phyloP scores from a whole-genome alignment of 345 rosid species.

The Rhizophora apiculata region DNA sequence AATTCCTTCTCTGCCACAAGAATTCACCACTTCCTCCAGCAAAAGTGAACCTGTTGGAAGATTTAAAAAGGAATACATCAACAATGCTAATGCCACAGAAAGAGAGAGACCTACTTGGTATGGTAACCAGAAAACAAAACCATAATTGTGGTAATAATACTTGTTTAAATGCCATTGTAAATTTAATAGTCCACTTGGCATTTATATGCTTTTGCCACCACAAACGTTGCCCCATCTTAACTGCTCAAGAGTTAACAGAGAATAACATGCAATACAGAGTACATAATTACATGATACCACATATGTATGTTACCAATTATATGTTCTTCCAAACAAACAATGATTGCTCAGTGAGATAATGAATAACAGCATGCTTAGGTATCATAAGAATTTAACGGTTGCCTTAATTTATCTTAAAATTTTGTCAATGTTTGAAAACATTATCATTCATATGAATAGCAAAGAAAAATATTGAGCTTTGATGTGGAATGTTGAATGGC shows the following conservation, averaged over 20 bases:
- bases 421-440: neutral
- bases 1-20: slow-evolving; percentile 71
- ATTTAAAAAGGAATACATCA: slow-evolving; percentile 9
- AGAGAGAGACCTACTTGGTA: neutral
- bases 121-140: too few species aligned
- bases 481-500: slow-evolving; percentile 1
- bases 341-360: neutral
- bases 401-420: neutral
- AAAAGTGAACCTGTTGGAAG: slow-evolving; percentile 66
- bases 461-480: neutral
- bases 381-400: neutral
- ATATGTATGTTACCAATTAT: too few species aligned
- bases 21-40: slow-evolving; percentile 74
- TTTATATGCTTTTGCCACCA: too few species aligned
- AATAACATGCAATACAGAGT: too few species aligned
- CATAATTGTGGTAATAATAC: neutral
- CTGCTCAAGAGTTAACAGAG: too few species aligned
- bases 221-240: too few species aligned
- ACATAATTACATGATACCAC: too few species aligned
- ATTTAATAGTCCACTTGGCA: too few species aligned
- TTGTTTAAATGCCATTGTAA: neutral
- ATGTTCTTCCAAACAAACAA: neutral
- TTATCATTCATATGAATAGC: neutral
- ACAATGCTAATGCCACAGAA: slow-evolving; percentile 11
- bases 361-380: neutral